A percentile compares a stretch with the other conserved stretches of the same genome.
Conservation (phyloP, 495 filamentous ascomycete species). For the Rusavskia elegans region DNA sequence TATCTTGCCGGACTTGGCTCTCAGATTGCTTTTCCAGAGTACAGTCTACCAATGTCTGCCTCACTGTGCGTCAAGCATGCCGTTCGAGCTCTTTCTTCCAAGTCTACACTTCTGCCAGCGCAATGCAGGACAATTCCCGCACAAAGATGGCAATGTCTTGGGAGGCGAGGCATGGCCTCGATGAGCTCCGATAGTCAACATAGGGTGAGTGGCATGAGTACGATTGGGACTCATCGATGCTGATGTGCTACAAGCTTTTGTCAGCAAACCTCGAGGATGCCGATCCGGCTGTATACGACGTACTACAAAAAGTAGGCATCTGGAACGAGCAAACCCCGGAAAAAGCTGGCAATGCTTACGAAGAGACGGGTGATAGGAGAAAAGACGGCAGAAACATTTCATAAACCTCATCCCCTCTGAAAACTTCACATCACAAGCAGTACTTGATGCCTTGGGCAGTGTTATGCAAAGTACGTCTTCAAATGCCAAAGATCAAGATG, state of each 20-base stretch:
- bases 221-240: neutral
- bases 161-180: constrained; percentile 29
- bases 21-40: too few relatives aligned
- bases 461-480: constrained; percentile 81
- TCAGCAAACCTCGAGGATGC: constrained; percentile 63
- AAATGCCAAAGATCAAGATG: neutral
- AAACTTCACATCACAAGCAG: constrained; percentile 96
- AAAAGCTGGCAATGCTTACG: neutral
- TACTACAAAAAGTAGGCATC: constrained; percentile 66
- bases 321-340: neutral
- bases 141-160: constrained; percentile 12
- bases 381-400: constrained; percentile 87
- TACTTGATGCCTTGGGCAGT: constrained; percentile 90
- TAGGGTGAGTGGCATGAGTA: constrained; percentile 24
- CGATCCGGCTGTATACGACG: constrained; percentile 72
- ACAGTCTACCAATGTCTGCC: neutral
- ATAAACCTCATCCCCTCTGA: constrained; percentile 98
- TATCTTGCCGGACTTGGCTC: too few relatives aligned
- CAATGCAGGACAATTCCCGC: neutral
- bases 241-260: constrained; percentile 46
- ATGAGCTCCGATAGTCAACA: constrained; percentile 46
- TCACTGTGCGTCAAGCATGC: constrained; percentile 5
- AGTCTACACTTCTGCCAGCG: neutral
- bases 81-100: neutral
- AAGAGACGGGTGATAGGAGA: constrained; percentile 50